Evolutionary conservation across 768 basidiomycete species (phyloP).

Genomic region (Paxillus involutus): DNA sequence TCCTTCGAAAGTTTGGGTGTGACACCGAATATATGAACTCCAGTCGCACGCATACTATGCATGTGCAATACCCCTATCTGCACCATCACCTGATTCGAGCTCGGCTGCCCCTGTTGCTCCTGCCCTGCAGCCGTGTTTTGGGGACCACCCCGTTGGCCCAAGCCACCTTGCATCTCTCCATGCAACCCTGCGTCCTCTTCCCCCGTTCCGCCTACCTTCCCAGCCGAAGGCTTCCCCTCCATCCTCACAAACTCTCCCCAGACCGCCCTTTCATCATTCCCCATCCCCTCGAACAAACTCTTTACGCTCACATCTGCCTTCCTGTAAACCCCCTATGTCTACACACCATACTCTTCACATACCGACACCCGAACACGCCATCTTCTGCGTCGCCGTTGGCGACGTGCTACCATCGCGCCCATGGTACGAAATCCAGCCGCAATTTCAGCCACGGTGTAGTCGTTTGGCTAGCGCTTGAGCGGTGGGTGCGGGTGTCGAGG

Average conservation of each 20-base stretch:
- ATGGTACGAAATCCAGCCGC: slow-evolving; percentile 57
- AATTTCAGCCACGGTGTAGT: slow-evolving; percentile 69
- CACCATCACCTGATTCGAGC: slow-evolving; percentile 15
- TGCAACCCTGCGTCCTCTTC: slow-evolving; percentile 20
- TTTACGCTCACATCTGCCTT: slow-evolving; percentile 49
- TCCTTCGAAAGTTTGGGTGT: background rate
- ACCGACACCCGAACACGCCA: slow-evolving; percentile 68
- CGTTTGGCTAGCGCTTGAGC: slow-evolving; percentile 75
- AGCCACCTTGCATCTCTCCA: slow-evolving; percentile 18
- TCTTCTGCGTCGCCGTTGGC: slow-evolving; percentile 57
- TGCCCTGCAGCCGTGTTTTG: slow-evolving; percentile 7
- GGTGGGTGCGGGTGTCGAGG: slow-evolving; percentile 62
- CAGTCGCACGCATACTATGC: slow-evolving; percentile 9
- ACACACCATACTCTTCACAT: slow-evolving; percentile 74
- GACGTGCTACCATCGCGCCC: slow-evolving; percentile 35
- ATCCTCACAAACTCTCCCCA: slow-evolving; percentile 71
- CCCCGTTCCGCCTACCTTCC: slow-evolving; percentile 24
- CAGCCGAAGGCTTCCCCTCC: slow-evolving; percentile 46
- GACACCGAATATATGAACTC: background rate
- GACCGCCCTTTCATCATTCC: slow-evolving; percentile 53
- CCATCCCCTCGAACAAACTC: slow-evolving; percentile 54
- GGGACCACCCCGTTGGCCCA: background rate
- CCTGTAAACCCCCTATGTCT: slow-evolving; percentile 70
- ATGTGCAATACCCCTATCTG: slow-evolving; percentile 15
- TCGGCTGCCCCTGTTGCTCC: slow-evolving; percentile 19